Conservation (phyloP, 2,329 filamentous ascomycete species). For the Elsinoe australis region DNA sequence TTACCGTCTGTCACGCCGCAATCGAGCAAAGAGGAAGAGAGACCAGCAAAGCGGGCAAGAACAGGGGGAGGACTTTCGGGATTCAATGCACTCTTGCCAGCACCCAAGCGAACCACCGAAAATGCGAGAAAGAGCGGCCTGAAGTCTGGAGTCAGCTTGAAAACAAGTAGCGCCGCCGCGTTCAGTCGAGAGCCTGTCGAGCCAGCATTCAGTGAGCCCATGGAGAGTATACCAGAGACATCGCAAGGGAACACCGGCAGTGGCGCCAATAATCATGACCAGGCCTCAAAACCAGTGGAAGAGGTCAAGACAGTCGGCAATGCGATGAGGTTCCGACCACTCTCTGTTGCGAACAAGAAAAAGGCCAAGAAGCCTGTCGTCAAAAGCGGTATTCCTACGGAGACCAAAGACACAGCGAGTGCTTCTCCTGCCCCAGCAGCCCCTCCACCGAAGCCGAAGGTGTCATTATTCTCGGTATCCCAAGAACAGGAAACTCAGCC, state of each 20-base stretch:
- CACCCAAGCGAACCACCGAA: constrained; percentile 57
- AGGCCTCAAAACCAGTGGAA: constrained; percentile 33
- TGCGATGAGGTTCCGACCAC: constrained; percentile 77
- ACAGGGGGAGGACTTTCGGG: constrained; percentile 62
- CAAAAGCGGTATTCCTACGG: constrained; percentile 2
- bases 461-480: constrained; percentile 63
- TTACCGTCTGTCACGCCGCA: constrained; percentile 52
- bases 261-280: constrained; percentile 40
- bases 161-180: constrained; percentile 74
- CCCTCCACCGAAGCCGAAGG: constrained; percentile 45
- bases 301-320: constrained; percentile 67
- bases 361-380: constrained; percentile 49
- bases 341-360: constrained; percentile 72
- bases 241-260: constrained; percentile 26
- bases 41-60: constrained; percentile 63
- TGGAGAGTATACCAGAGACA: no score
- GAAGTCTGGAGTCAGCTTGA: constrained; percentile 60
- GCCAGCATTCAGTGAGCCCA: constrained; percentile 23
- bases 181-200: constrained; percentile 57
- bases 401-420: constrained; percentile 17
- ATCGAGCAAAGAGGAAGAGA: constrained; percentile 36
- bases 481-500: constrained; percentile 28
- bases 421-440: constrained; percentile 23
- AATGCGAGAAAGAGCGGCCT: constrained; percentile 28
- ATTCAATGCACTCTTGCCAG: constrained; percentile 79